These are phyloP conservation scores for Podospora pseudopauciseta DNA, from an alignment of 495 filamentous ascomycete genomes.

Conservation along the genomic window DNA sequence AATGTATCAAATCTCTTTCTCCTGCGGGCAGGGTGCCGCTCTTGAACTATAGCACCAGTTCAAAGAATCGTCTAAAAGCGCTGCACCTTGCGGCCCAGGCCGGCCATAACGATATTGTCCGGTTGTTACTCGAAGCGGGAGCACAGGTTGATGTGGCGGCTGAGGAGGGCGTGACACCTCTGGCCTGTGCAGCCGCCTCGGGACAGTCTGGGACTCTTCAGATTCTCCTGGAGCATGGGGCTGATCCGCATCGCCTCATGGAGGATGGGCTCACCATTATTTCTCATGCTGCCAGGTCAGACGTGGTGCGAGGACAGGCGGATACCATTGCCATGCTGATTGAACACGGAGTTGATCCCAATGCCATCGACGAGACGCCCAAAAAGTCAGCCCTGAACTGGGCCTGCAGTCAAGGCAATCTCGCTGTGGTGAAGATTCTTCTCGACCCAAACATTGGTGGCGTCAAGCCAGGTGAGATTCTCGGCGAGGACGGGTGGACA, in stretches of 20 bases:
- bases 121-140: neutral
- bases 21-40: neutral
- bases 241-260: neutral
- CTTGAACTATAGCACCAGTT: neutral
- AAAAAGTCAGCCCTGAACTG: neutral
- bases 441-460: neutral
- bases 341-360: neutral
- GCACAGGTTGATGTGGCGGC: neutral
- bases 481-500: neutral
- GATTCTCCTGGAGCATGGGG: neutral
- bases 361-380: neutral
- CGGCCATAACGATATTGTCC: neutral
- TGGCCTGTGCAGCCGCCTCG: neutral
- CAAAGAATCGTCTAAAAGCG: neutral
- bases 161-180: neutral
- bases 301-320: neutral
- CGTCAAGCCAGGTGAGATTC: neutral
- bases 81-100: neutral
- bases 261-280: neutral
- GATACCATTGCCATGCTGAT: neutral
- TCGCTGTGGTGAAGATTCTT: neutral
- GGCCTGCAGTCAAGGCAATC: neutral
- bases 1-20: neutral
- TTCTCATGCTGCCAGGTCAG: neutral
- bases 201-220: neutral